Percentiles rank a stretch among this genome's conserved stretches.
phyloP scores from a whole-genome alignment of 129 eudicot genomes.

The Escallonia rubra region DNA sequence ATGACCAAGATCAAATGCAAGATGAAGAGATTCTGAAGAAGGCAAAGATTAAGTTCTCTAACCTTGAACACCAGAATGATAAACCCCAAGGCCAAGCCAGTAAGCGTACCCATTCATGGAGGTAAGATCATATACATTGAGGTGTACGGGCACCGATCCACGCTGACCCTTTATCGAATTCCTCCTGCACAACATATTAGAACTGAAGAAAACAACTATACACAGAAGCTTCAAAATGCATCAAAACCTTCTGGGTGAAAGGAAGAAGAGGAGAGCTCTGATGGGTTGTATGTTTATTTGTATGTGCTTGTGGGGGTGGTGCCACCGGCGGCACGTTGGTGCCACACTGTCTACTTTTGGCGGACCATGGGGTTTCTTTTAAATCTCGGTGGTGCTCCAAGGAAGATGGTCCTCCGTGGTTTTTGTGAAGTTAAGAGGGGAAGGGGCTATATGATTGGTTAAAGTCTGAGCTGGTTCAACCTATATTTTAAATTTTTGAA shows the following conservation, averaged over 20 bases:
- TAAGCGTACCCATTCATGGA: slow-evolving; percentile 80
- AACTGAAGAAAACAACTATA: no score
- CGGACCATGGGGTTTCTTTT: slow-evolving; percentile 17
- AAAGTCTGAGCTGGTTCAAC: slow-evolving; percentile 42
- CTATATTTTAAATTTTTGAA: slow-evolving; percentile 18
- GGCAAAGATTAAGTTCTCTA: not conserved
- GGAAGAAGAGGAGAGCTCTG: not conserved
- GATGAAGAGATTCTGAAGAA: not conserved
- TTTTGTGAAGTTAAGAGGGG: slow-evolving; percentile 4
- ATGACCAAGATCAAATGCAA: not conserved
- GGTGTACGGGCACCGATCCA: slow-evolving; percentile 66
- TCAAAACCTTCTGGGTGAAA: not conserved
- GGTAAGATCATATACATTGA: slow-evolving; percentile 83
- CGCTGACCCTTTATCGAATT: slow-evolving; percentile 33
- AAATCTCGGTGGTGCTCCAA: no score
- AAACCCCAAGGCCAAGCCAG: slow-evolving; percentile 90
- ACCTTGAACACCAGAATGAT: slow-evolving; percentile 96
- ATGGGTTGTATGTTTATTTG: not conserved
- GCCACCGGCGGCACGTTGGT: slow-evolving; percentile 34
- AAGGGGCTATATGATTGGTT: slow-evolving; percentile 25
- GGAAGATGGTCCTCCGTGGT: no score
- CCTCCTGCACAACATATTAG: slow-evolving; percentile 59
- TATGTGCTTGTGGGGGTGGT: slow-evolving; percentile 9
- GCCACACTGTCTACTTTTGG: slow-evolving; percentile 40
- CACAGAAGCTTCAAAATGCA: no score